These are phyloP conservation scores for Coelastrella sp. DNA, from an alignment of 139 green algal genomes.

Conservation along the genomic window DNA sequence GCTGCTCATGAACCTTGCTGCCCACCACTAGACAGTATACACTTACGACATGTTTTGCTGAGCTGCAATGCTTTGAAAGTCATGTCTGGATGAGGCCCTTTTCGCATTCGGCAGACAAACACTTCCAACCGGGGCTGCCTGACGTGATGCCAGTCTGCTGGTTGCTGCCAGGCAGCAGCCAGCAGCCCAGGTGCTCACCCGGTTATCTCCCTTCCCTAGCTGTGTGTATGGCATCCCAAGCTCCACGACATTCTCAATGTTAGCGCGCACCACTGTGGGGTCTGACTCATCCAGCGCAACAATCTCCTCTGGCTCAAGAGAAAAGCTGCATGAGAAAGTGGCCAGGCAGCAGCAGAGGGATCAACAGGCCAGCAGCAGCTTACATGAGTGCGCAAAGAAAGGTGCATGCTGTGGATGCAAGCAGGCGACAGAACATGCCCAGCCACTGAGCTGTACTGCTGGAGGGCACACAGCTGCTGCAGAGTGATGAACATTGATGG, in stretches of 20 bases:
- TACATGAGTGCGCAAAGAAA: not conserved
- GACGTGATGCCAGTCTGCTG: not conserved
- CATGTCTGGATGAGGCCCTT: no score
- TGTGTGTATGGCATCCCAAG: not conserved
- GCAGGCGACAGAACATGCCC: not conserved
- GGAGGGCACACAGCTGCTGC: no score
- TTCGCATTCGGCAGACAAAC: no score
- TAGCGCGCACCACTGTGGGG: slow-evolving; percentile 10
- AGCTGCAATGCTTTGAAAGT: no score
- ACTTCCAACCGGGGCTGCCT: not conserved
- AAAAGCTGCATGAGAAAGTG: not conserved
- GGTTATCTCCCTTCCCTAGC: slow-evolving; percentile 22
- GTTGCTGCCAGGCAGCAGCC: not conserved
- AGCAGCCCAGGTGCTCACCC: not conserved
- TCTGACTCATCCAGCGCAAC: slow-evolving; percentile 4
- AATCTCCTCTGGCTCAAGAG: slow-evolving; percentile 26
- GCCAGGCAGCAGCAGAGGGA: slow-evolving; percentile 11
- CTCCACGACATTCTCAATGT: not conserved
- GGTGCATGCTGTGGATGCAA: not conserved
- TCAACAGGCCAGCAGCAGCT: not conserved
- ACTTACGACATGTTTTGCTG: no score
- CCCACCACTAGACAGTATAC: no score
- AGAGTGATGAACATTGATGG: no score
- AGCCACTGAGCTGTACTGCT: not conserved
- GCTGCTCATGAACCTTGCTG: no score